Evolutionary conservation across 208 protist genomes (phyloP).

Genomic region (Leishmania martiniquensis): DNA sequence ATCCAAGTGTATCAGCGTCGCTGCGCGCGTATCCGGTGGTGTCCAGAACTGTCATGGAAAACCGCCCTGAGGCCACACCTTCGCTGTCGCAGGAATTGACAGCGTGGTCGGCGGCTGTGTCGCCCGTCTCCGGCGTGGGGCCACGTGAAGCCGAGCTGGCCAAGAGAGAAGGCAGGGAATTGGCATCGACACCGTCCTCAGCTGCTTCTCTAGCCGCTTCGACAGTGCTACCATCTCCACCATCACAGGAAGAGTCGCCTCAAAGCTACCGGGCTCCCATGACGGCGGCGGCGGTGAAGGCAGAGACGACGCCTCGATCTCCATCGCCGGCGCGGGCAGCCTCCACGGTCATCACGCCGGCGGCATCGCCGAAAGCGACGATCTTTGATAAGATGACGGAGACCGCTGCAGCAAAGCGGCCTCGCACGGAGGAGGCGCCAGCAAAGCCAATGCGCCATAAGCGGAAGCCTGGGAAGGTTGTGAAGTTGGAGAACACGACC

Average conservation of each 20-base stretch:
- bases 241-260: neutral
- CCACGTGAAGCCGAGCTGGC: neutral
- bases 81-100: neutral
- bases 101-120: neutral
- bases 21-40: slow-evolving; percentile 27
- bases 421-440: neutral
- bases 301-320: neutral
- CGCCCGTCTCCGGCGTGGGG: neutral
- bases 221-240: neutral
- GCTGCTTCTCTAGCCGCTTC: neutral
- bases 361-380: slow-evolving; percentile 22
- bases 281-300: neutral
- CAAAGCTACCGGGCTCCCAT: neutral
- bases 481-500: slow-evolving; percentile 40
- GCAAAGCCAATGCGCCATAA: neutral
- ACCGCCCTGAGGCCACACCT: neutral
- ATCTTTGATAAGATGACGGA: slow-evolving; percentile 48
- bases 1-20: neutral
- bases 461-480: slow-evolving; percentile 25
- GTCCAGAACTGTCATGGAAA: slow-evolving; percentile 21
- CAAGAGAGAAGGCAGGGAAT: neutral
- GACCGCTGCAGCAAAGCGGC: slow-evolving; percentile 27
- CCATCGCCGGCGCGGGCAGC: too few species aligned
- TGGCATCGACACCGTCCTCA: neutral
- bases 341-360: too few species aligned